Conservation (phyloP, 495 filamentous ascomycete genomes). For the Jackrogersella minutella region DNA sequence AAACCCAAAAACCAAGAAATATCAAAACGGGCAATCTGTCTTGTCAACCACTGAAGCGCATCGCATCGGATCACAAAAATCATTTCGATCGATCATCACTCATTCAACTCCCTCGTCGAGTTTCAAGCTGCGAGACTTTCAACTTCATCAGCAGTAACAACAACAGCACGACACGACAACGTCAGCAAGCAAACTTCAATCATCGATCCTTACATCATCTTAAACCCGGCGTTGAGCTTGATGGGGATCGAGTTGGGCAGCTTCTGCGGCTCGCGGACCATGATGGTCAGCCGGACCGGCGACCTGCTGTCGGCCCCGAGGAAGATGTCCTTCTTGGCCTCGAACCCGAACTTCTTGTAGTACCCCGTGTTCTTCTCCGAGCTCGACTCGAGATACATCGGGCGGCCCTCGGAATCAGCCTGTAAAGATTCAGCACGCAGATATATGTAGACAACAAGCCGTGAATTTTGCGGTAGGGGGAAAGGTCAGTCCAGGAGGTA, state of each 20-base stretch:
- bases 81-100: conserved; percentile 14
- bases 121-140: conserved; percentile 13
- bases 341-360: conserved; percentile 76
- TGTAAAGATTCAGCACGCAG: conserved; percentile 42
- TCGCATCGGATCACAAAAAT: conserved; percentile 18
- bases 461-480: too few relatives aligned
- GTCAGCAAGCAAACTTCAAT: conserved; percentile 13
- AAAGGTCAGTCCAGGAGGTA: too few relatives aligned
- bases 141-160: conserved; percentile 14
- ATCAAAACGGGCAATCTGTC: conserved; percentile 2
- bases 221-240: conserved; percentile 46
- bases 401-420: conserved; percentile 69
- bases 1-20: conserved; percentile 16
- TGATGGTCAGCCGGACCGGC: conserved; percentile 75
- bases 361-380: conserved; percentile 69
- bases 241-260: conserved; percentile 45
- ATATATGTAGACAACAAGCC: not conserved
- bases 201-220: conserved; percentile 24
- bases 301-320: conserved; percentile 63
- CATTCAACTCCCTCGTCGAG: conserved; percentile 4
- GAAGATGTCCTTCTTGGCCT: conserved; percentile 63
- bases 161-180: conserved; percentile 1
- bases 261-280: conserved; percentile 72
- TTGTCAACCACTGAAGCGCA: conserved; percentile 11
- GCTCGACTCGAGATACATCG: conserved; percentile 80